A percentile compares a stretch with the other conserved stretches of the same genome.
phyloP scores from a whole-genome alignment of 2,329 filamentous ascomycete genomes.

The Golovinomyces cichoracearum region DNA sequence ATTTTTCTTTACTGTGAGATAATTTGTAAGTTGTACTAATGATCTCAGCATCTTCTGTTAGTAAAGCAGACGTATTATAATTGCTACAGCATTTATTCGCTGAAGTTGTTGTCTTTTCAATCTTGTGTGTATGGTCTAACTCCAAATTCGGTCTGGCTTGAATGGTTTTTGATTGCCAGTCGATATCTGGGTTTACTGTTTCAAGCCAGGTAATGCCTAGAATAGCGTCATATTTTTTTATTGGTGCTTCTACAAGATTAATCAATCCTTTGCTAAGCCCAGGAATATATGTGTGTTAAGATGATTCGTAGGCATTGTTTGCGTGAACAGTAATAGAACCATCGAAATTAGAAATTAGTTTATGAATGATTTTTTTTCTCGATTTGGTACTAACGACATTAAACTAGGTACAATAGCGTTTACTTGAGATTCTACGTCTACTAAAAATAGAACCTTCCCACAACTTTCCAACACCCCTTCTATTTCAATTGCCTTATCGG shows the following conservation, averaged over 20 bases:
- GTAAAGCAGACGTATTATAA: no score
- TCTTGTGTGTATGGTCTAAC: no score
- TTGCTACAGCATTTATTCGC: no score
- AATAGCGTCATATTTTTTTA: constrained; percentile 1
- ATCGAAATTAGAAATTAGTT: not conserved
- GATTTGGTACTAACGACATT: not conserved
- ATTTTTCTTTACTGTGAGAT: not conserved
- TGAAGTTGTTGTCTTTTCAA: no score
- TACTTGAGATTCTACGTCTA: not conserved
- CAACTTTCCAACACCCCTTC: not conserved
- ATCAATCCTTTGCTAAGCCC: not conserved
- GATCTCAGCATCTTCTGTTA: no score
- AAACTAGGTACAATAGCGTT: not conserved
- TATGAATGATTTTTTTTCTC: not conserved
- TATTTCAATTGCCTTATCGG: not conserved
- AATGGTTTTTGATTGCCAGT: not conserved
- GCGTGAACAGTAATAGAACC: not conserved
- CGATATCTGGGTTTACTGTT: not conserved
- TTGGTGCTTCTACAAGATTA: not conserved
- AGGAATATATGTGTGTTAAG: not conserved
- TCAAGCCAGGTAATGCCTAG: not conserved
- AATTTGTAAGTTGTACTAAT: no score
- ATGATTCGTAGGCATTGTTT: not conserved
- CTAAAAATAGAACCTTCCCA: not conserved
- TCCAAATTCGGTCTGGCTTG: not conserved